Percentiles rank a stretch among this genome's conserved stretches.
phyloP scores from a whole-genome alignment of 192 early-diverging fungal species.

The Thamnidium elegans region DNA sequence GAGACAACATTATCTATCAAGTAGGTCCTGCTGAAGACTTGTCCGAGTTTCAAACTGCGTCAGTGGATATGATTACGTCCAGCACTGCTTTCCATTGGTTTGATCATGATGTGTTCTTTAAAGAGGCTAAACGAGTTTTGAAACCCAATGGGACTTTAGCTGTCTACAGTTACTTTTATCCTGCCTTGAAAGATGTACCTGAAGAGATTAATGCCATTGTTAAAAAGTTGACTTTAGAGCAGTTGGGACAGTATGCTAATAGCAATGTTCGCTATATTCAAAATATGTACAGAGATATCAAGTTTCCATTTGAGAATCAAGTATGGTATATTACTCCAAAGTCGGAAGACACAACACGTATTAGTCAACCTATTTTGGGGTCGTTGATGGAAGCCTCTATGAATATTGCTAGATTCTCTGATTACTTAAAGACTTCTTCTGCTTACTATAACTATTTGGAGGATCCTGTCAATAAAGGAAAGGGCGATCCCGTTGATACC shows the following conservation, averaged over 20 bases:
- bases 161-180: slow-evolving; percentile 46
- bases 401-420: slow-evolving; percentile 36
- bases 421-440: slow-evolving; percentile 58
- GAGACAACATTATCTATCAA: slow-evolving; percentile 44
- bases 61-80: slow-evolving; percentile 46
- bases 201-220: slow-evolving; percentile 34
- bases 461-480: slow-evolving; percentile 14
- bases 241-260: slow-evolving; percentile 36
- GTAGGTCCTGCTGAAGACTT: slow-evolving; percentile 41
- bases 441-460: slow-evolving; percentile 53
- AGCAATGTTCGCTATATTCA: slow-evolving; percentile 40
- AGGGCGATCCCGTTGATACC: slow-evolving; percentile 45
- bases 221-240: slow-evolving; percentile 24
- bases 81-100: slow-evolving; percentile 60
- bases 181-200: slow-evolving; percentile 35
- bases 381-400: slow-evolving; percentile 40
- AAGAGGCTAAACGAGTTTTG: slow-evolving; percentile 54
- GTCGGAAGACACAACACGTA: neutral
- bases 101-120: slow-evolving; percentile 51
- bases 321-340: slow-evolving; percentile 36
- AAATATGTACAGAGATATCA: slow-evolving; percentile 42
- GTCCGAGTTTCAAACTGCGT: slow-evolving; percentile 17
- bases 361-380: neutral
- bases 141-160: slow-evolving; percentile 60
- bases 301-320: slow-evolving; percentile 43